Conservation (phyloP, 2,329 filamentous ascomycete species). For the Hypoxylon sp. region DNA sequence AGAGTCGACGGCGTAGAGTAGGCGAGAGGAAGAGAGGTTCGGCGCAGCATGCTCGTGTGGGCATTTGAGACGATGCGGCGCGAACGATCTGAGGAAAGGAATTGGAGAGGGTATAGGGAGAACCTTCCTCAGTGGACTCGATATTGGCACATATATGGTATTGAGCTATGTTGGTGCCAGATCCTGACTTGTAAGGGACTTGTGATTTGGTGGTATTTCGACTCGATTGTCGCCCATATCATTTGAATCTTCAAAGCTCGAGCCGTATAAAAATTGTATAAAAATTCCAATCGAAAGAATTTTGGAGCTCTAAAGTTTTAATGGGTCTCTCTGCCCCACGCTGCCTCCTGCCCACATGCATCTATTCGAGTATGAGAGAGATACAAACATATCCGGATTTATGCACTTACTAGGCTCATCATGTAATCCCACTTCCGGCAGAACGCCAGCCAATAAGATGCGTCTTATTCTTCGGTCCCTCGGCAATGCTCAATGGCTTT, state of each 20-base stretch:
- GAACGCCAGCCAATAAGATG: constrained; percentile 53
- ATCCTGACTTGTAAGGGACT: not conserved
- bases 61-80: not conserved
- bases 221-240: too few species aligned
- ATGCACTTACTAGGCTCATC: constrained; percentile 5
- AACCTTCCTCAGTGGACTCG: not conserved
- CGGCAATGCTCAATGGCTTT: constrained; percentile 53
- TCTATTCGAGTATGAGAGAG: too few species aligned
- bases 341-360: not conserved
- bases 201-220: not conserved
- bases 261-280: too few species aligned
- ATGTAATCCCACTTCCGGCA: constrained; percentile 20
- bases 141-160: constrained; percentile 6
- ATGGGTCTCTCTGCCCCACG: not conserved
- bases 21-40: constrained; percentile 10
- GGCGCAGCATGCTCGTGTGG: constrained; percentile 31
- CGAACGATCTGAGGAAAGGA: not conserved
- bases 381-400: not conserved
- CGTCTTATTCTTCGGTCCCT: constrained; percentile 55
- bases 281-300: too few species aligned
- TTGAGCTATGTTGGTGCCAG: not conserved
- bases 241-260: constrained; percentile 7
- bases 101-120: not conserved
- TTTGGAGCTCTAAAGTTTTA: constrained; percentile 10
- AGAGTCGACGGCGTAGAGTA: constrained; percentile 29